phyloP scores from a whole-genome alignment of 352 stramenopile genomes.

The Phytopythium boreale region DNA sequence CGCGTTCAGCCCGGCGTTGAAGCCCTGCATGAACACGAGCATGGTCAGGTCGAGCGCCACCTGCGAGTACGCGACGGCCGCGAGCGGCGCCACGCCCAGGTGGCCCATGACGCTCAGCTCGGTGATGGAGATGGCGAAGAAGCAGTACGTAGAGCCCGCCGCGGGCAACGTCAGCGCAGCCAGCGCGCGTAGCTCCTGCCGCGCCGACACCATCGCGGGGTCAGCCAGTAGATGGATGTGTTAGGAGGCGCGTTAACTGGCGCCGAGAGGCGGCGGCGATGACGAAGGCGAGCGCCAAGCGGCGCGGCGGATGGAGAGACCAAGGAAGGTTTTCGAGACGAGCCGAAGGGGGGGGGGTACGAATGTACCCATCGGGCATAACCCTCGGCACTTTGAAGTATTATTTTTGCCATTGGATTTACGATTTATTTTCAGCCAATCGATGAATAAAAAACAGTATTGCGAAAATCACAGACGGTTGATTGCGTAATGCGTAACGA shows the following conservation, averaged over 20 bases:
- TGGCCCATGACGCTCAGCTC: slow-evolving; percentile 82
- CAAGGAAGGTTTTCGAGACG: too few species aligned
- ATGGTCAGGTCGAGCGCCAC: slow-evolving; percentile 78
- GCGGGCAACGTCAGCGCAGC: slow-evolving; percentile 54
- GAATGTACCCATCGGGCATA: too few species aligned
- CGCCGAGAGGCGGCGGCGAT: not conserved
- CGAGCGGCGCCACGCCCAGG: slow-evolving; percentile 71
- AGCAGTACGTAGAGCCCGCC: slow-evolving; percentile 68
- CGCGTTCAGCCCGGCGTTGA: slow-evolving; percentile 77
- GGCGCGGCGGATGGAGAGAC: too few species aligned
- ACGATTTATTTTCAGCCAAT: not conserved
- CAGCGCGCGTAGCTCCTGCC: slow-evolving; percentile 33
- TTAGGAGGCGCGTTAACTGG: not conserved
- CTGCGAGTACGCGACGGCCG: slow-evolving; percentile 74
- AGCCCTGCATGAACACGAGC: slow-evolving; percentile 78
- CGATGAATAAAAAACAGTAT: not conserved
- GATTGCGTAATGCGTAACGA: too few species aligned
- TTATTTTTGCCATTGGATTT: too few species aligned
- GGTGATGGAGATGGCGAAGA: slow-evolving; percentile 78
- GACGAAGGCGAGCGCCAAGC: not conserved
- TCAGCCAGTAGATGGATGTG: not conserved
- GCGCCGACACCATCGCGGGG: slow-evolving; percentile 28
- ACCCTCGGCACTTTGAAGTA: too few species aligned
- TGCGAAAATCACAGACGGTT: too few species aligned
- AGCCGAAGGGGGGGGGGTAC: too few species aligned